These are phyloP conservation scores for Annulohypoxylon bovei DNA, from an alignment of 495 filamentous ascomycete genomes.

Conservation along the genomic window DNA sequence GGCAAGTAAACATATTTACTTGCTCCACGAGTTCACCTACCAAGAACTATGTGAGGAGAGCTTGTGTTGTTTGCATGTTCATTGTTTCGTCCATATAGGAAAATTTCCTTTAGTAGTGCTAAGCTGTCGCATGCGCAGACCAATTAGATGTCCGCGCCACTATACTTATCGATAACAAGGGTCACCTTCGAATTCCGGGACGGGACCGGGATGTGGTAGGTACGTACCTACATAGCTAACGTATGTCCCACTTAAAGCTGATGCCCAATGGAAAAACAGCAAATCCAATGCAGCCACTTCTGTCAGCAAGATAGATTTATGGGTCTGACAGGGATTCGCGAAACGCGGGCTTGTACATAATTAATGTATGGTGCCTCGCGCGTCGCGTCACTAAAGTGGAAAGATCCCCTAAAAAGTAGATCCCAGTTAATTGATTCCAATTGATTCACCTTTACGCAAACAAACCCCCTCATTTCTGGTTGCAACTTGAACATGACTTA, in stretches of 20 bases:
- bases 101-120: neutral
- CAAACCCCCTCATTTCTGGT: constrained; percentile 14
- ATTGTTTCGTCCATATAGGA: neutral
- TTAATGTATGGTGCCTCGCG: constrained; percentile 24
- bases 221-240: neutral
- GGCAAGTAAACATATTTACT: constrained; percentile 54
- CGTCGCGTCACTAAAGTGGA: constrained; percentile 40
- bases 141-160: neutral
- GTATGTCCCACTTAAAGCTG: neutral
- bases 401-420: constrained; percentile 31
- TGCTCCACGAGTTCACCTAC: neutral
- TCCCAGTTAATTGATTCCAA: constrained; percentile 15
- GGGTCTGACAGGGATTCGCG: constrained; percentile 31
- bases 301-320: neutral
- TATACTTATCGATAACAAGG: neutral
- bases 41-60: neutral
- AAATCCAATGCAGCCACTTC: constrained; percentile 6
- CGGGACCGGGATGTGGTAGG: neutral
- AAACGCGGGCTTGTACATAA: constrained; percentile 18
- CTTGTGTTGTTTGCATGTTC: neutral
- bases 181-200: neutral
- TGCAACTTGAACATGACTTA: constrained; percentile 24
- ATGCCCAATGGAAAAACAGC: neutral
- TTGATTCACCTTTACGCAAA: constrained; percentile 10
- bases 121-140: constrained; percentile 19